Evolutionary conservation across 306 rosid species (phyloP), one percentile per base, ranked within the genome.

Genomic region (Gastrolobium bilobum): DNA sequence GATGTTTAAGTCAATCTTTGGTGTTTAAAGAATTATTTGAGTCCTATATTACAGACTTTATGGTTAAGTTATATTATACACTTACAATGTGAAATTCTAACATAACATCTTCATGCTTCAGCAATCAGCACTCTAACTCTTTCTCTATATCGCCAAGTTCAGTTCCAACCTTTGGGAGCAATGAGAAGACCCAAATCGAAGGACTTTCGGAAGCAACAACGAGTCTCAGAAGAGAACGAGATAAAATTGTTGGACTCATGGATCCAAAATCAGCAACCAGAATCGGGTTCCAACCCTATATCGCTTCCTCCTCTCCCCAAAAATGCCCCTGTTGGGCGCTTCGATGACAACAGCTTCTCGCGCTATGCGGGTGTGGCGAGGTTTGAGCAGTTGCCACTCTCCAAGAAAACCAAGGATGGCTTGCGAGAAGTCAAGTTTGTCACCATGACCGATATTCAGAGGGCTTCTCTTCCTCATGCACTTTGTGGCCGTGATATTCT

Each of bases 401-500:
- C 98, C 1, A 70, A 66, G 83, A 89, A 73, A 29, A 92, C 96
- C 37, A 86, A 73, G 82, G 90, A 91, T 56, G 97, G 78, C 5
- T 68, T 95, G 74, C 72, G 79, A 3, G 79, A 52, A 35, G 30
- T 80, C 8, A 87, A 84, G 68, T 93, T 56, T 76, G 60, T 72
- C 4, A 81, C 83, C 38, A 95, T 93, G 97, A 95, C 97, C 3
- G 98, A 95, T 38, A 88, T 95, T 11, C 98, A 95, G 87, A 88
- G 89, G 71, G 97, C 96, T 60, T 84, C 92, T 58, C 82, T 95
- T 80, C 99, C 99, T 3, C 99, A 95, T 67, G 88, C 96, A 2
- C 90, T 95, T 15, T 87, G 89, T 53, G 93, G 91, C 4, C 87
- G 98, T 38, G 98, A 95, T 59, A 77, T 95, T 83, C 96, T 91